Percentiles rank a stretch among this genome's conserved stretches.
These are phyloP conservation scores for Selenicereus undatus DNA, from an alignment of 148 eudicot species.

Conservation along the genomic window DNA sequence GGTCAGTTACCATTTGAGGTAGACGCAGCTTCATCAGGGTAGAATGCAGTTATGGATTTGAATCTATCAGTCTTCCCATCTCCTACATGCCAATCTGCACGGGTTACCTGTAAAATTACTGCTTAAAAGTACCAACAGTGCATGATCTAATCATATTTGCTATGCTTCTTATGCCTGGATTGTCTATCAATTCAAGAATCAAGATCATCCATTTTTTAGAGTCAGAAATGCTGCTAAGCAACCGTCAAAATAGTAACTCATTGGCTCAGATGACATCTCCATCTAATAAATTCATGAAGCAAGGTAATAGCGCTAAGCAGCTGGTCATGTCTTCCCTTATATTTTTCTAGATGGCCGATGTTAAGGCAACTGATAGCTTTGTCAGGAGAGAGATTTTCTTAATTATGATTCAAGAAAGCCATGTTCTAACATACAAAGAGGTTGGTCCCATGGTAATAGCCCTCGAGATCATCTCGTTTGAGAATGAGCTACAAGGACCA, in stretches of 20 bases:
- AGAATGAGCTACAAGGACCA: background rate
- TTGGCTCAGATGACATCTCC: background rate
- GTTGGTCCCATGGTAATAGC: background rate
- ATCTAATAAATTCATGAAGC: background rate
- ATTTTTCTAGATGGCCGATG: too few relatives aligned
- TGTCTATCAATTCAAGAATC: background rate
- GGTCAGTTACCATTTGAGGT: slow-evolving; percentile 56
- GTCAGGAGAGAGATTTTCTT: too few relatives aligned
- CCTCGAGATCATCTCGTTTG: background rate
- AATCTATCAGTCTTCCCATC: slow-evolving; percentile 59
- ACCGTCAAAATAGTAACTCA: background rate
- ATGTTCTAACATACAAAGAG: background rate
- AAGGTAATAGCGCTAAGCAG: background rate
- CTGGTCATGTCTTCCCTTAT: background rate
- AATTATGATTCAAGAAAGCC: too few relatives aligned
- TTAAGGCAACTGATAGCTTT: too few relatives aligned
- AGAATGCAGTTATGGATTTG: slow-evolving; percentile 75
- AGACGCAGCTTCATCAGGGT: slow-evolving; percentile 56
- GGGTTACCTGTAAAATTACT: background rate
- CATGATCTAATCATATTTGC: background rate
- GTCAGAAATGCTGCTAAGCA: too few relatives aligned
- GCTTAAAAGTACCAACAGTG: background rate
- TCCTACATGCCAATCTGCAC: slow-evolving; percentile 88
- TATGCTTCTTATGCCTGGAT: background rate
- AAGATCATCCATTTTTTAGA: background rate